These are phyloP conservation scores for Dianthus caryophyllus DNA, from an alignment of 148 eudicot species.

Conservation along the genomic window DNA sequence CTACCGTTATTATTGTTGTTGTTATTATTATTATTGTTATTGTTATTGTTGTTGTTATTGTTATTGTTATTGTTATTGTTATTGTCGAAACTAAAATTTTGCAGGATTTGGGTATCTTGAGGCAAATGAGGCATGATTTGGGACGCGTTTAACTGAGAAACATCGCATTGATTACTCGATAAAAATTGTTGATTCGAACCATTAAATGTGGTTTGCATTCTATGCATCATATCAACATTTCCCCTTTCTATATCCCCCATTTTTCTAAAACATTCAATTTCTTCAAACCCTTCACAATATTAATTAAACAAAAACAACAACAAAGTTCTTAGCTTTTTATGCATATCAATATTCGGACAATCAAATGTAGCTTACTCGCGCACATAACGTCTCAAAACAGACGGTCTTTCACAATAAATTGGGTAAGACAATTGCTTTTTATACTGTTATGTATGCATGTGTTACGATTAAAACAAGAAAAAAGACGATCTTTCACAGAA, in stretches of 20 bases:
- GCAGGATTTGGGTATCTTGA: constrained; percentile 47
- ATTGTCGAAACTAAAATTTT: constrained; percentile 39
- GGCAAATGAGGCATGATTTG: constrained; percentile 58
- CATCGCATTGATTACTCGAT: constrained; percentile 51
- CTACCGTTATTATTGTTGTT: constrained; percentile 24
- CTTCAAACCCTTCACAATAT: constrained; percentile 6
- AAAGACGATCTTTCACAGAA: no score
- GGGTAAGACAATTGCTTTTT: no score
- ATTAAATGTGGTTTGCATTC: constrained; percentile 62
- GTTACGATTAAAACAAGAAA: no score
- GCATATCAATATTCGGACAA: background rate
- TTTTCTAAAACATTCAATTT: constrained; percentile 13
- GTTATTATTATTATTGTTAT: no score
- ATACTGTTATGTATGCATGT: no score
- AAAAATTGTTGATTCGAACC: constrained; percentile 43
- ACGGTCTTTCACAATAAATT: no score
- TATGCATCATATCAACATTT: constrained; percentile 52
- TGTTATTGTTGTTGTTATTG: no score
- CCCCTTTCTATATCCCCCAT: constrained; percentile 65
- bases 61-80: constrained; percentile 24
- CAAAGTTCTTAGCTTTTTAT: background rate
- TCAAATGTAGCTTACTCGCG: constrained; percentile 22
- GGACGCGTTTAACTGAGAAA: constrained; percentile 53
- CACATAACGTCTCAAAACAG: constrained; percentile 8
- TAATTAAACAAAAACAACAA: background rate